These are phyloP conservation scores for Caloboletus firmus DNA, from an alignment of 1,284 basidiomycete species.

Conservation along the genomic window DNA sequence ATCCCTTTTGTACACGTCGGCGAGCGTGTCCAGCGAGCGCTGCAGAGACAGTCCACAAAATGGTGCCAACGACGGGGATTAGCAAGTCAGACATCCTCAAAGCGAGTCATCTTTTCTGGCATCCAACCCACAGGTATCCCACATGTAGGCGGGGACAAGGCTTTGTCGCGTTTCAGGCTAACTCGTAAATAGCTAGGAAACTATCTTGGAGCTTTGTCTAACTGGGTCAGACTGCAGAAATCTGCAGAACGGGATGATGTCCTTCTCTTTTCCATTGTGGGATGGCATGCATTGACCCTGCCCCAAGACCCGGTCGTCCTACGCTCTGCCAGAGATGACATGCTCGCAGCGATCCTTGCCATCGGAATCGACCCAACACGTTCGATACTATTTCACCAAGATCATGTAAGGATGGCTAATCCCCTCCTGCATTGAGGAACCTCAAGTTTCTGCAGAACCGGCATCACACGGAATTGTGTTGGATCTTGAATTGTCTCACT, in stretches of 20 bases:
- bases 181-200: slow-evolving; percentile 75
- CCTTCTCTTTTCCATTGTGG: slow-evolving; percentile 86
- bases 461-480: slow-evolving; percentile 86
- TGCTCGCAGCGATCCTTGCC: slow-evolving; percentile 83
- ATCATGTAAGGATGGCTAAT: slow-evolving; percentile 59
- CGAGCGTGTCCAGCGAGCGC: not conserved
- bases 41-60: slow-evolving; percentile 3
- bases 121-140: slow-evolving; percentile 86
- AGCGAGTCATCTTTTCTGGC: slow-evolving; percentile 69
- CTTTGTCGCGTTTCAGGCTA: not conserved
- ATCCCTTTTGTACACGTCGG: slow-evolving; percentile 5
- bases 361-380: slow-evolving; percentile 81
- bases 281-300: slow-evolving; percentile 90
- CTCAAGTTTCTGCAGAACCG: slow-evolving; percentile 56
- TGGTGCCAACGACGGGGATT: slow-evolving; percentile 4
- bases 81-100: slow-evolving; percentile 1
- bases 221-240: slow-evolving; percentile 84
- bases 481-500: slow-evolving; percentile 87
- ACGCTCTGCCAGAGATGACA: slow-evolving; percentile 64
- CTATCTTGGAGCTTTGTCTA: slow-evolving; percentile 85
- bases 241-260: slow-evolving; percentile 57
- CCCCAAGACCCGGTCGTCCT: slow-evolving; percentile 78
- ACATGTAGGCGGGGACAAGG: slow-evolving; percentile 57
- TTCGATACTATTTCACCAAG: slow-evolving; percentile 77
- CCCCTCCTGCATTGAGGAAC: not conserved